Percentiles rank a stretch among this genome's conserved stretches.
These are phyloP conservation scores for Entomortierella chlamydospora DNA, from an alignment of 192 early-diverging fungal genomes.

Conservation along the genomic window DNA sequence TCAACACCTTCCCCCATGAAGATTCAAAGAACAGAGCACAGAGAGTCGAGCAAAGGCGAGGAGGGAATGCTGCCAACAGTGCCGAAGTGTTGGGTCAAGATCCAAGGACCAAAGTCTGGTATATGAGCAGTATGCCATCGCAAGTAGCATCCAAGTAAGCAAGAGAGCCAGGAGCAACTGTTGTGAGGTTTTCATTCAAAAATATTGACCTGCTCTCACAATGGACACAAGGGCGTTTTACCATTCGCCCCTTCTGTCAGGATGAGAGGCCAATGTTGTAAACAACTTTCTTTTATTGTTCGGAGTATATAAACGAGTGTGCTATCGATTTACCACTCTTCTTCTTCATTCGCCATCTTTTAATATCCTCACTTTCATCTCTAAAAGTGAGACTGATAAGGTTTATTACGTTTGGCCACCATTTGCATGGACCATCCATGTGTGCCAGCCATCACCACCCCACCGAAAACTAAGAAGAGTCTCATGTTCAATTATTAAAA, in stretches of 20 bases:
- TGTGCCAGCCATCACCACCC: background rate
- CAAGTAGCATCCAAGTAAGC: constrained; percentile 60
- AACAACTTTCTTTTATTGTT: too few relatives aligned
- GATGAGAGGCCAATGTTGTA: background rate
- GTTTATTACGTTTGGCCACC: background rate
- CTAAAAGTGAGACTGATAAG: background rate
- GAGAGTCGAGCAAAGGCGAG: constrained; percentile 69
- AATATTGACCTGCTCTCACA: background rate
- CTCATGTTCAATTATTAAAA: too few relatives aligned
- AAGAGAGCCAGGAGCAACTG: background rate
- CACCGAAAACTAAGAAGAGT: too few relatives aligned
- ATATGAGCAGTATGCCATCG: constrained; percentile 65
- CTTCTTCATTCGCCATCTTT: too few relatives aligned
- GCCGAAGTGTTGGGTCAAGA: constrained; percentile 67
- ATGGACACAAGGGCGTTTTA: background rate
- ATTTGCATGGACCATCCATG: constrained; percentile 9
- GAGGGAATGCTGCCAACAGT: constrained; percentile 73
- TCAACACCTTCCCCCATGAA: constrained; percentile 68
- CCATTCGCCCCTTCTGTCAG: background rate
- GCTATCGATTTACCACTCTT: too few relatives aligned
- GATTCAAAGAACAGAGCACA: constrained; percentile 70
- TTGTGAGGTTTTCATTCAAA: background rate
- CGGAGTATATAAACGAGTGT: too few relatives aligned
- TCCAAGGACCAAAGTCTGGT: constrained; percentile 49
- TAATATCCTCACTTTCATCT: background rate